Base-by-base conservation (phyloP, 2,329 filamentous ascomycete genomes). In the Akanthomyces lecanii region DNA sequence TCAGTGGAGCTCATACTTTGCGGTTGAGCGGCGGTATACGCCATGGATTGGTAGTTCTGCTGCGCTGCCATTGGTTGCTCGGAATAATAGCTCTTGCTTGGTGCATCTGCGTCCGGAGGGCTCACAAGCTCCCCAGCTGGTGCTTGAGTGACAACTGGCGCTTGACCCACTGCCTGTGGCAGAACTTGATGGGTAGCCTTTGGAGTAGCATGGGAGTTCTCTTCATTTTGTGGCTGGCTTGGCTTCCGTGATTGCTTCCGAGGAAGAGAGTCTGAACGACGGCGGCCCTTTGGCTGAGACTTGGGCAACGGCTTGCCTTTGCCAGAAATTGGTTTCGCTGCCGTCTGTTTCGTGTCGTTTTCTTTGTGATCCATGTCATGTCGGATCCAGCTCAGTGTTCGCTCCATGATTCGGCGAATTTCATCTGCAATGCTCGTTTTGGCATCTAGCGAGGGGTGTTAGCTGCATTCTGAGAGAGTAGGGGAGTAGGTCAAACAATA, bases 361-460 rank as follows among this genome's bases (percentile, higher is more conserved):
- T 73, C 67, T 51, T 75, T 77, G 47, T 73, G 72, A 47, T 70
- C 67, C 75, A 82, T 81, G 60, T 82, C 82, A 57, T 76, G 76
- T 62, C 84, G 78, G 62, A 85, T 85, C 76, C 79, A 81, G 16
- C 72, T 70, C 40, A 85, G 78, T 1, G 81, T 85, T 5, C 78
- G 78, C 25, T 83, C 76, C 38, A 83, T 80, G 54, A 85, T 81
- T 45, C 72, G 71, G 10, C 75, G 72, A 59, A 85, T 78, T 30
- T 81, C 77, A 50, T 74, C 72, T 52, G 75, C 75, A 45, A 83
- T 75, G 23, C 74, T 74, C 30, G 72, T 72, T 25, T 80, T 80
- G 16, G 78, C 76, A 40, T 79, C 82, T 83, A 63, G 7, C 21
- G 63, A 16, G 30, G n/a, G 52, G 64, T 68, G 64, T 69, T 67